Base-by-base conservation (phyloP, 2,329 filamentous ascomycete species). In the Calonectria crousiana region DNA sequence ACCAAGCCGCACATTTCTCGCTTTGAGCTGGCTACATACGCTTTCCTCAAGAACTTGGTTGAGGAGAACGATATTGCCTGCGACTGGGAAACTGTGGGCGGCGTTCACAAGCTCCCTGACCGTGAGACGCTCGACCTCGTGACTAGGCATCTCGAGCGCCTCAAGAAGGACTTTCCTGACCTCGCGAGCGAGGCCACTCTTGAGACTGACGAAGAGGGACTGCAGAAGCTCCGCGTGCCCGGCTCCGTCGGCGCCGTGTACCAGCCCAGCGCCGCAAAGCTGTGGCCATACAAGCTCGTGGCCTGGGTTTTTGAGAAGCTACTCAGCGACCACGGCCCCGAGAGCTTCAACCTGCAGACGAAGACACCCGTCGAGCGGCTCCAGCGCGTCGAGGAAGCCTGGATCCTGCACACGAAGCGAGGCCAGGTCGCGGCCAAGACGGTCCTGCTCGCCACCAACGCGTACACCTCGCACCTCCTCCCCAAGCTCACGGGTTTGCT, bases 221-320 rank as follows among this genome's bases (percentile, higher is more conserved):
- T 95, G 5, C 85, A 84, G 34, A 84, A 84, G 41, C 87, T 94
- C 30, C 87, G 92, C 4, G 84, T 93, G 1, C 88, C 90, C 0
- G 83, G 83, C 10, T 92, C 92, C 9, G 81, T 88, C 10, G 94
- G 92, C 3, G 93, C 92, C 8, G 88, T 95, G 4, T 85, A 93
- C 20, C 93, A 93, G 75, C 86, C 86, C 51, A 86, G 90, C 52
- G 94, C 94, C 0, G 94, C 92, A 0, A 92, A 91, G 78, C 82
- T 95, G 58, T 96, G 94, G 94, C 95, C 95, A 0, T 98, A 97
- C 84, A 97, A 97, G 84, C 90, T 97, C 23, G 92, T 98, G 2
- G 87, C 92, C 1, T 93, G 92, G 84, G 88, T 96, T 0, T 85
- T 98, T 0, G 91, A 94, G 81, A 83, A 86, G 11, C 88, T 95